Percentiles rank a stretch among this genome's conserved stretches.
Conservation (phyloP, 108 stramenopile genomes). For the Cyclostephanos invisitatus region DNA sequence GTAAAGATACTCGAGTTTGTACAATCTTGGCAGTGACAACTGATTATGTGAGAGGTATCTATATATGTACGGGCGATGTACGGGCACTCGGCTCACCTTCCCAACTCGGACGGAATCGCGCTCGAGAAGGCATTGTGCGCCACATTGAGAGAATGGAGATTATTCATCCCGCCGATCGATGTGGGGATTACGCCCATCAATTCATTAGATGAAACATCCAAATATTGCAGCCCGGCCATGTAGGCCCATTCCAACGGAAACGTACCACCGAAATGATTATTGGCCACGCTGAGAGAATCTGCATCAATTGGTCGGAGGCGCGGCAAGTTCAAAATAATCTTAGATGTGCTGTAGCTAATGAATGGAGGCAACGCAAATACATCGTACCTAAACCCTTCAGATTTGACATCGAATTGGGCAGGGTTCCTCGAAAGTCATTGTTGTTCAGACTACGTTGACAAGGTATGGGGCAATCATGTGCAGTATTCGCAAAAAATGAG, state of each 20-base stretch:
- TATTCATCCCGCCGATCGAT: constrained; percentile 33
- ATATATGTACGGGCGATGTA: neutral
- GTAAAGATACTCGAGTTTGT: constrained; percentile 48
- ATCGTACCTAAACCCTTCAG: constrained; percentile 36
- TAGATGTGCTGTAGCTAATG: neutral
- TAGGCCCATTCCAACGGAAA: constrained; percentile 32
- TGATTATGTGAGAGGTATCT: neutral
- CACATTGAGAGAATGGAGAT: constrained; percentile 44
- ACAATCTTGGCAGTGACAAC: constrained; percentile 9
- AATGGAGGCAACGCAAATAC: neutral
- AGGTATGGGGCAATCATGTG: too few relatives aligned
- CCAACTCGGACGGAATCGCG: constrained; percentile 61
- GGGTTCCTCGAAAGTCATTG: constrained; percentile 48
- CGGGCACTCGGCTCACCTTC: constrained; percentile 13
- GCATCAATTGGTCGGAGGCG: neutral
- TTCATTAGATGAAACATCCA: constrained; percentile 42
- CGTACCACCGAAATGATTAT: constrained; percentile 35
- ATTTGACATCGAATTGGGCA: constrained; percentile 53
- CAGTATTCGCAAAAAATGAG: neutral
- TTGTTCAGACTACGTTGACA: constrained; percentile 25
- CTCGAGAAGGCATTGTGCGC: constrained; percentile 54
- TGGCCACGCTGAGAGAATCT: constrained; percentile 34
- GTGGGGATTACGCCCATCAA: constrained; percentile 38
- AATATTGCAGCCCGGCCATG: constrained; percentile 24
- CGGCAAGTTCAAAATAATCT: constrained; percentile 1